A percentile compares a stretch with the other conserved stretches of the same genome.
Conservation (phyloP, 495 filamentous ascomycete species). For the Xylaria curta region DNA sequence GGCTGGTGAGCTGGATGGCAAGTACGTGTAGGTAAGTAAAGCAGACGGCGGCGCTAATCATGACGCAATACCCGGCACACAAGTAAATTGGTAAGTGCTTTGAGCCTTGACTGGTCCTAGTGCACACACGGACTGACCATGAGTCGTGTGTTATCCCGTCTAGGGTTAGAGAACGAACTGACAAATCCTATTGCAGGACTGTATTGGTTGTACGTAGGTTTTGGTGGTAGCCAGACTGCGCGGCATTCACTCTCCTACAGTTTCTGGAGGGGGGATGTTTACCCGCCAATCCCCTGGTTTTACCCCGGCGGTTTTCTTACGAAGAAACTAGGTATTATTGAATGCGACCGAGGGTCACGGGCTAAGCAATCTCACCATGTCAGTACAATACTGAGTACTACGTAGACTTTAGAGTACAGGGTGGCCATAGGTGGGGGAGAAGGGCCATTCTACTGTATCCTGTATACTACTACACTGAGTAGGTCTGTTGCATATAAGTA, state of each 20-base stretch:
- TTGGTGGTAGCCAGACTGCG: neutral
- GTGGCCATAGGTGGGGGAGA: neutral
- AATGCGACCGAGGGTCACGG: constrained; percentile 17
- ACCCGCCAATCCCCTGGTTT: constrained; percentile 14
- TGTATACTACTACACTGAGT: neutral
- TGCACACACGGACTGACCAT: neutral
- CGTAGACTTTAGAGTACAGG: neutral
- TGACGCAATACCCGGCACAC: constrained; percentile 22
- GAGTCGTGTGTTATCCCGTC: constrained; percentile 15
- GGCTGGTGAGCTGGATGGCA: constrained; percentile 9
- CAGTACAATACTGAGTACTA: neutral
- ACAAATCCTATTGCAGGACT: constrained; percentile 15
- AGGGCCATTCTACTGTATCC: neutral
- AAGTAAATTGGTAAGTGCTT: neutral
- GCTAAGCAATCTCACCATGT: neutral
- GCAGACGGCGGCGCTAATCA: constrained; percentile 22
- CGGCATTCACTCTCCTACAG: neutral
- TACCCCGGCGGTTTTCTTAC: neutral
- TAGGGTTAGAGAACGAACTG: constrained; percentile 8
- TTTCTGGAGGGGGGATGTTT: neutral
- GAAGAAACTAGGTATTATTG: neutral
- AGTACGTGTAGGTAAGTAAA: too few species aligned
- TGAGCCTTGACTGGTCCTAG: constrained; percentile 11
- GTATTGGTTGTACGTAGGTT: neutral
- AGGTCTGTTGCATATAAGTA: too few species aligned